Evolutionary conservation across 2,329 filamentous ascomycete species (phyloP), one percentile per base, ranked within the genome.

Genomic region (Leptosphaerulina australis): DNA sequence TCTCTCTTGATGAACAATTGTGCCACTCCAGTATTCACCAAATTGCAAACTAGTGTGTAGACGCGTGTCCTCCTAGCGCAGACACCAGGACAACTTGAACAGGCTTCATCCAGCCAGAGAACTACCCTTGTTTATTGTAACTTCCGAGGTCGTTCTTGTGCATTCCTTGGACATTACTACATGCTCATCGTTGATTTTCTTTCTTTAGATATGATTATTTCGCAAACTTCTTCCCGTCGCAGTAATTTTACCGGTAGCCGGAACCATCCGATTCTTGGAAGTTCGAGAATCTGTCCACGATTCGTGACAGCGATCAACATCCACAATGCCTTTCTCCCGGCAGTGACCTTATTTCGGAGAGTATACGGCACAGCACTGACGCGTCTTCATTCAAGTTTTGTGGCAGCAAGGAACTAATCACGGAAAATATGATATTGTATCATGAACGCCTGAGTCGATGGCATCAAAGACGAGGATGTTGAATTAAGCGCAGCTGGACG

Each of bases 381-480:
- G 58, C 55, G 55, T 57, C 62, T 61, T 41, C 47, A 51, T 59
- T 53, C 62, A 60, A 49, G 44, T 50, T 52, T 38, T 50, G 43
- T 64, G 62, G 62, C 64, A 65, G 50, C 56, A 56, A 55, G 51
- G 30, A 53, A 50, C 49, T 49, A 54, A 55, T 56, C 53, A 44
- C 44, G 33, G 45, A 37, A 20, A 37, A 15, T 15, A 41, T 47
- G n/a, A 43, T 29, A 26, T 24, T 43, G 33, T 44, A 41, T 43
- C 37, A 50, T 44, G 14, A 36, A 43, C 20, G 40, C 30, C 22
- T 49, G 30, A 28, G 24, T 46, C 29, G 22, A 36, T 25, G 44
- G 41, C 28, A 50, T 45, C 28, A 44, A 49, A 45, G 40, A 46
- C 33, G 24, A 21, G 40, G 12, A 31, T 24, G 25, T 33, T 24